A percentile compares a stretch with the other conserved stretches of the same genome.
These are phyloP conservation scores for Asterella californica DNA, from an alignment of 225 moss, liverwort and hornwort genomes.

Conservation along the genomic window DNA sequence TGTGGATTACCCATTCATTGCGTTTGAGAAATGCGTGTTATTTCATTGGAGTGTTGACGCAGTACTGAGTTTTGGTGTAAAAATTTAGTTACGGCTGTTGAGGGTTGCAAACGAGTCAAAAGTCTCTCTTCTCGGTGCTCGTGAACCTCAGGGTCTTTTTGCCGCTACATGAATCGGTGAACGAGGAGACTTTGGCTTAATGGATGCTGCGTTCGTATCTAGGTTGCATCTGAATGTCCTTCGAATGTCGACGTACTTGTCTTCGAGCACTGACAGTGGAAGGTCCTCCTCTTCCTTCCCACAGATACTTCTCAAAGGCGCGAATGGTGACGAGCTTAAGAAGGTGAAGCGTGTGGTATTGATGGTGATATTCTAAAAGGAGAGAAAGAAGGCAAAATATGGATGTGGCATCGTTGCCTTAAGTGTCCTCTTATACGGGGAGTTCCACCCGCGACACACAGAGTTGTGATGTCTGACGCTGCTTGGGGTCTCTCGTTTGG, in stretches of 20 bases:
- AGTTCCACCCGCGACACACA: slow-evolving; percentile 80
- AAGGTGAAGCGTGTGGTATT: slow-evolving; percentile 76
- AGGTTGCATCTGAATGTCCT: not conserved
- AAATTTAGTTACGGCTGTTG: not conserved
- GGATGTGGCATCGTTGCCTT: slow-evolving; percentile 99
- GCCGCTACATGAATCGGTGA: not conserved
- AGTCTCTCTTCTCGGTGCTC: not conserved
- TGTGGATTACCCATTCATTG: not conserved
- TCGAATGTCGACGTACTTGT: not conserved
- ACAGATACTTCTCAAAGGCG: slow-evolving; percentile 77
- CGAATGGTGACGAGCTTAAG: slow-evolving; percentile 70
- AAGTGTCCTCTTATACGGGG: slow-evolving; percentile 64
- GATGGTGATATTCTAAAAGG: slow-evolving; percentile 55
- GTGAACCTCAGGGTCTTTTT: not conserved
- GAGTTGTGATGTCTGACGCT: slow-evolving; percentile 90
- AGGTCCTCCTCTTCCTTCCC: too few species aligned
- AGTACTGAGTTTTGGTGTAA: not conserved
- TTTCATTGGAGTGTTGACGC: not conserved
- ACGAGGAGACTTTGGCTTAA: too few species aligned
- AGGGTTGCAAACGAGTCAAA: not conserved
- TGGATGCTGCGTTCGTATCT: not conserved
- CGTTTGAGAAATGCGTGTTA: not conserved
- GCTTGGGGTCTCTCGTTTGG: slow-evolving; percentile 97
- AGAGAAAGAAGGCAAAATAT: slow-evolving; percentile 81
- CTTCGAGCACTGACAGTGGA: not conserved